Evolutionary conservation across 1,139 yeast genomes (phyloP).

Genomic region (Hanseniaspora sp.): DNA sequence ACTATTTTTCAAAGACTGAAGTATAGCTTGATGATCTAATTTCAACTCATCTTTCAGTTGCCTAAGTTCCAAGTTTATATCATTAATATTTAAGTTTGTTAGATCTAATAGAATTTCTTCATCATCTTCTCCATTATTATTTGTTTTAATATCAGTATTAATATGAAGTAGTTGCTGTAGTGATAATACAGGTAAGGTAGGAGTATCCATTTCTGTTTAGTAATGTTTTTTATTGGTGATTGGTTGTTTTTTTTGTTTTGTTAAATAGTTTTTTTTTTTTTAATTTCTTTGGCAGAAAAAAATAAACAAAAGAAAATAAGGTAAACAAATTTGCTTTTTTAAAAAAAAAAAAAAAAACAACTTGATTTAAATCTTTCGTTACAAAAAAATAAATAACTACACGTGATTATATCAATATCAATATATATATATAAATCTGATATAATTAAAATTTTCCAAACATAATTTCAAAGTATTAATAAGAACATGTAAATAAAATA

Average conservation of each 20-base stretch:
- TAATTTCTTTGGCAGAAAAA: too few species aligned
- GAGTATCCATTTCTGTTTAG: constrained; percentile 1
- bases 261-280: too few species aligned
- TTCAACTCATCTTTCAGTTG: constrained; percentile 11
- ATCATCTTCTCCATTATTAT: background rate
- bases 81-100: constrained; percentile 6
- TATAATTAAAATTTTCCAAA: too few species aligned
- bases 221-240: background rate
- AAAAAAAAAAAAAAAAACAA: too few species aligned
- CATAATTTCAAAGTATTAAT: constrained; percentile 1
- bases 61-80: constrained; percentile 3
- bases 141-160: background rate
- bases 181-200: constrained; percentile 11
- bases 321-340: too few species aligned
- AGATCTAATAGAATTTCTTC: constrained; percentile 8
- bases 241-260: background rate
- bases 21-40: constrained; percentile 8
- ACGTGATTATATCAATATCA: too few species aligned
- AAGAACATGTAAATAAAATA: constrained; percentile 32
- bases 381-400: too few species aligned
- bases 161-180: constrained; percentile 6
- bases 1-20: constrained; percentile 12
- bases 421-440: too few species aligned
- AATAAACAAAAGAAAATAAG: too few species aligned
- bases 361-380: too few species aligned